phyloP scores from a whole-genome alignment of 2,329 filamentous ascomycete species.

The Aureobasidium sp. region DNA sequence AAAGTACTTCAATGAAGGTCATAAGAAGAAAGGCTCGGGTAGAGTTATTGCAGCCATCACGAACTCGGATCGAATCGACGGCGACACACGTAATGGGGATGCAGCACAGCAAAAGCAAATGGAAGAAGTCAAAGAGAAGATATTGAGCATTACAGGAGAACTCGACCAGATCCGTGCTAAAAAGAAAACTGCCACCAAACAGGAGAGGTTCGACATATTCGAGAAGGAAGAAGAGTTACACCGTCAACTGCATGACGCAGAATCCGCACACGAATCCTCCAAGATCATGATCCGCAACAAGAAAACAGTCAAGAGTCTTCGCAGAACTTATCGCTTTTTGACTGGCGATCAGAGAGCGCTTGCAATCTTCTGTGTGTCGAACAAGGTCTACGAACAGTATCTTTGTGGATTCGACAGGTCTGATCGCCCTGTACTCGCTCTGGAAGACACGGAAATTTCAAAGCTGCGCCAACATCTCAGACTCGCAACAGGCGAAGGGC shows the following conservation, averaged over 20 bases:
- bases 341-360: conserved; percentile 10
- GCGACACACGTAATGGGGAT: conserved; percentile 5
- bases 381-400: conserved; percentile 16
- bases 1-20: neutral
- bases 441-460: conserved; percentile 16
- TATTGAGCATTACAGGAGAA: neutral
- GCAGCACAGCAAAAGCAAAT: neutral
- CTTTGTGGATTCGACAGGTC: conserved; percentile 9
- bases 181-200: neutral
- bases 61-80: conserved; percentile 14
- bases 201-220: neutral
- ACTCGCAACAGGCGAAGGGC: conserved; percentile 12
- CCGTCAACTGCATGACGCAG: neutral
- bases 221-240: neutral
- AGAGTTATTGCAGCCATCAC: conserved; percentile 13
- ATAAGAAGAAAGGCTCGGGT: conserved; percentile 8
- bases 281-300: conserved; percentile 14
- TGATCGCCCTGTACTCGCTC: conserved; percentile 12
- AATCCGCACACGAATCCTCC: neutral
- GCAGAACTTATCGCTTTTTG: neutral
- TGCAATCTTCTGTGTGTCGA: conserved; percentile 14
- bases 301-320: neutral
- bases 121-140: neutral
- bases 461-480: conserved; percentile 6
- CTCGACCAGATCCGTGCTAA: neutral